Evolutionary conservation across 2,329 filamentous ascomycete genomes (phyloP), one percentile per base, ranked within the genome.

Genomic region (Xylariaceae sp.): DNA sequence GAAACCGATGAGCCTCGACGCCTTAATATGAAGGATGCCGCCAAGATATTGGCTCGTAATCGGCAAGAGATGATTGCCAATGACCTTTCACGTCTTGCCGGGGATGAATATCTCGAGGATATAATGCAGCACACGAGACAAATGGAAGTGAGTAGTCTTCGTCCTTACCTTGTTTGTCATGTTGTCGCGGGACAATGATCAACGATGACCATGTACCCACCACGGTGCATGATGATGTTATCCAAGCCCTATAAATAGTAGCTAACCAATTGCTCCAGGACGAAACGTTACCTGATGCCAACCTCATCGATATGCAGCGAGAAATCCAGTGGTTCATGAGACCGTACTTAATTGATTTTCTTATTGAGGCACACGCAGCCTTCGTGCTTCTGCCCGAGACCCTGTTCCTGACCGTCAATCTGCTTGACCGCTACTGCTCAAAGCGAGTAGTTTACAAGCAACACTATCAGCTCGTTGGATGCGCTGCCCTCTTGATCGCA

Each of bases 311-410:
- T 72, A 96, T 97, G 73, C 94, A 99, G 74, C 91, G 91, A 62
- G 94, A 99, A 80, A 97, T 99, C 60, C 91, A 97, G 71, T 99
- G 94, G 94, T 97, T 95, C 75, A 99, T 99, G 94, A 81, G 94
- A 66, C 94, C 94, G 0, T 97, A 96, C 72, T 85, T 99, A 37
- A 88, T 99, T 70, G 94, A 99, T 76, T 99, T 99, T 75, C 83
- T 99, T 63, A 88, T 97, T 66, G 94, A 99, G 80, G 94, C 92
- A 49, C 94, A 99, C 69, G 88, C 89, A 62, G 92, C 92, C 58
- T 99, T 97, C 74, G 88, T 90, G 65, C 81, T 99, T 8, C 81
- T 97, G 9, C 92, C 94, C 41, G 91, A 96, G 72, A 99, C 94
- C 1, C 81, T 99, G 50, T 96, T 96, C 78, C 83, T 99, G 54